phyloP scores from a whole-genome alignment of 2,329 filamentous ascomycete species.

The Fusarium sublunatum region DNA sequence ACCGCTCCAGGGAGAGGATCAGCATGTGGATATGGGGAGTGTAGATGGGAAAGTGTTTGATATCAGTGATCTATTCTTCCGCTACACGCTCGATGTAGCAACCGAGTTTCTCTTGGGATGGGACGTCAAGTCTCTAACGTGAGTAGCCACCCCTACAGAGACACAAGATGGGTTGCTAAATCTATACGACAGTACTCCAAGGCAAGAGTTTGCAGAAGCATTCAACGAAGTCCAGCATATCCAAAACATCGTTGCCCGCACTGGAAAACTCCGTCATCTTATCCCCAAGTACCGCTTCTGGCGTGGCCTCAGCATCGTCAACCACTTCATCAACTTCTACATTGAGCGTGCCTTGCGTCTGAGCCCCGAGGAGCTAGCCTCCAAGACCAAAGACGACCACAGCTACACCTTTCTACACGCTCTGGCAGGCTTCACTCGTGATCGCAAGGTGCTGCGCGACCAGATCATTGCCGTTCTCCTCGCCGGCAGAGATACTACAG shows the following conservation, averaged over 20 bases:
- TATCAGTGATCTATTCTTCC: slow-evolving; percentile 81
- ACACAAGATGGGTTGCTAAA: neutral
- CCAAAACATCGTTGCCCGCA: slow-evolving; percentile 73
- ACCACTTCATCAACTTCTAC: slow-evolving; percentile 80
- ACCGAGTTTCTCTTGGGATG: slow-evolving; percentile 88
- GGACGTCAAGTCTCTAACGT: slow-evolving; percentile 73
- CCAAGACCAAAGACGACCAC: slow-evolving; percentile 76
- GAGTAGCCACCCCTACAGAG: slow-evolving; percentile 19
- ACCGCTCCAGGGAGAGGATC: slow-evolving; percentile 67
- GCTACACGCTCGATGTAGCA: slow-evolving; percentile 85
- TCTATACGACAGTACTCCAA: slow-evolving; percentile 59
- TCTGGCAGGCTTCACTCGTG: slow-evolving; percentile 81
- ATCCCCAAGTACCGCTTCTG: slow-evolving; percentile 75
- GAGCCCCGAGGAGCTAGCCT: slow-evolving; percentile 74
- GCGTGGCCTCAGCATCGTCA: slow-evolving; percentile 72
- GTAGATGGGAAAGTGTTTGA: slow-evolving; percentile 73
- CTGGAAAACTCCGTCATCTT: slow-evolving; percentile 70
- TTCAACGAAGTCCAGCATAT: slow-evolving; percentile 83
- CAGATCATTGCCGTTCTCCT: slow-evolving; percentile 86
- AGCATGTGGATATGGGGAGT: slow-evolving; percentile 71
- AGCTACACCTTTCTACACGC: slow-evolving; percentile 89
- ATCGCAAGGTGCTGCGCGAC: slow-evolving; percentile 78
- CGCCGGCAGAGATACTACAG: slow-evolving; percentile 89
- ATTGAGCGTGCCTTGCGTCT: slow-evolving; percentile 80
- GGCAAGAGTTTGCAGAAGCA: slow-evolving; percentile 78